These are phyloP conservation scores for Neurospora sp. DNA, from an alignment of 495 filamentous ascomycete species.

Conservation along the genomic window DNA sequence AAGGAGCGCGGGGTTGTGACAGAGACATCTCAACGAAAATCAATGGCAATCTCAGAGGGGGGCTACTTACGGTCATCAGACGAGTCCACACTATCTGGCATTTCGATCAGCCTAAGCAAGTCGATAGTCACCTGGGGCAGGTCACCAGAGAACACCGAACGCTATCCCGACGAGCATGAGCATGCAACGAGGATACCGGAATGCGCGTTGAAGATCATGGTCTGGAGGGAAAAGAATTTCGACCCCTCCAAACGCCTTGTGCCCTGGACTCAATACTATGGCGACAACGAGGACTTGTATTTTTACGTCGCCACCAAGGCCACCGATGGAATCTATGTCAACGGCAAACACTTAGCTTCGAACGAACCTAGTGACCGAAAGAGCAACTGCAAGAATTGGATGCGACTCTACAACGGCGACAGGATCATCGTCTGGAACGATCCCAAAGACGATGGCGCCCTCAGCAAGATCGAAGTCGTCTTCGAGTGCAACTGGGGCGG, in stretches of 20 bases:
- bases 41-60: neutral
- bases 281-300: conserved; percentile 41
- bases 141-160: conserved; percentile 46
- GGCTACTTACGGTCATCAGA: neutral
- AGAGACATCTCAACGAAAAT: neutral
- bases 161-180: conserved; percentile 47
- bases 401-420: conserved; percentile 62
- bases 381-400: conserved; percentile 39
- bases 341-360: conserved; percentile 48
- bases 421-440: conserved; percentile 50
- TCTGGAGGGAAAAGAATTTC: conserved; percentile 53
- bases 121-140: conserved; percentile 70
- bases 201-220: conserved; percentile 65
- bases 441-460: neutral
- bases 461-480: conserved; percentile 25
- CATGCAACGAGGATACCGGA: conserved; percentile 57
- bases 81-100: conserved; percentile 20
- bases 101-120: conserved; percentile 53
- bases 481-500: conserved; percentile 40
- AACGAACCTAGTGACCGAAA: conserved; percentile 15
- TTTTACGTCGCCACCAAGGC: conserved; percentile 68
- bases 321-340: conserved; percentile 59
- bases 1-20: neutral
- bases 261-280: conserved; percentile 27
- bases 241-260: conserved; percentile 30